Evolutionary conservation across 2,329 filamentous ascomycete species (phyloP), one percentile per base, ranked within the genome.

Genomic region (Graphilbum sp.): DNA sequence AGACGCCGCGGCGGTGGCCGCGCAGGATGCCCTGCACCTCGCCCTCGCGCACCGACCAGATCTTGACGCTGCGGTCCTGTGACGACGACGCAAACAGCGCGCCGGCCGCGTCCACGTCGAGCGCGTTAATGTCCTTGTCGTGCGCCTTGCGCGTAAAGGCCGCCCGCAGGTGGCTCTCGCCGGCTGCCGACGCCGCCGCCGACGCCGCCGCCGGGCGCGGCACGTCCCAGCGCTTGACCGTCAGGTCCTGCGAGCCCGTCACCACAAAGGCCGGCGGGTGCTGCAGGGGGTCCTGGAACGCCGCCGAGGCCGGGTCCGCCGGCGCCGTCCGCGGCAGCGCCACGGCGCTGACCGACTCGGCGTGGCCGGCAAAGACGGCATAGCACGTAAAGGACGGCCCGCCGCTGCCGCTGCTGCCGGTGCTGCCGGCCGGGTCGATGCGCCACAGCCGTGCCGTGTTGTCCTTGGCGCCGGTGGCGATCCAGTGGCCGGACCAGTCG

Each of bases 91-190:
- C 92, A 52, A 98, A 96, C 1, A 95, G 60, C n/a, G 76, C 72
- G 5, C 73, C 74, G 2, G 71, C 67, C 18, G 75, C 69, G 45
- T 86, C 83, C 11, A 90, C 68, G 46, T 92, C 85, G 36, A 98
- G 72, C 3, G 90, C 86, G 50, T 98, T 98, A 59, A 98, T 98
- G 48, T 98, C 90, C 55, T 98, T 98, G 53, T 98, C 90, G 58
- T 98, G 90, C 1, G 90, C 90, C 57, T 95, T 93, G 40, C 90
- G 74, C 1, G 90, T 96, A 56, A 83, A 98, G 5, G 77, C 60
- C 31, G 84, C 84, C 48, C 75, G 64, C 30, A 5, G 11, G 6
- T 12, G 27, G 11, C 11, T n/a, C 5, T 15, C 8, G 11, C 27
- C 27, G 27, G 27, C 13, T 5, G 27, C 27, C 21, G 27, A 15